Evolutionary conservation across 768 basidiomycete genomes (phyloP).

Genomic region (button mushroom (Agaricus bisporus)): DNA sequence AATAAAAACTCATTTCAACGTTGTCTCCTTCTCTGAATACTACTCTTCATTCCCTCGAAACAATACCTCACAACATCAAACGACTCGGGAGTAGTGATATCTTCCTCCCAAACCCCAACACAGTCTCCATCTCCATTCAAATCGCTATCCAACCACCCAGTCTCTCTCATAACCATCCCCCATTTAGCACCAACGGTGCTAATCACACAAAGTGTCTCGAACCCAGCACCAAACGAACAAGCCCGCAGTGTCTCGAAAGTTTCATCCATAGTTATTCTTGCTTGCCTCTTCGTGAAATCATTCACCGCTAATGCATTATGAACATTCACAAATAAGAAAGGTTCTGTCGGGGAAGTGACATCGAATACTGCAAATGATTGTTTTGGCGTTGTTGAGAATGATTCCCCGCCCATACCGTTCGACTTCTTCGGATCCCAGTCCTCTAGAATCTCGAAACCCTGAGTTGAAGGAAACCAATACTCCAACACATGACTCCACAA

Average conservation of each 20-base stretch:
- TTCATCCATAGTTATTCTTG: background rate
- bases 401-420: background rate
- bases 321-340: conserved; percentile 1
- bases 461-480: conserved; percentile 6
- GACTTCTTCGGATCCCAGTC: conserved; percentile 1
- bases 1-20: conserved; percentile 1
- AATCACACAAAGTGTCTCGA: background rate
- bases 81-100: conserved; percentile 8
- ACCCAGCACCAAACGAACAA: conserved; percentile 2
- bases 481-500: conserved; percentile 1
- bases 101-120: conserved; percentile 14
- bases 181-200: conserved; percentile 1
- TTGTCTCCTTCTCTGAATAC: background rate
- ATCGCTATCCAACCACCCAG: conserved; percentile 1
- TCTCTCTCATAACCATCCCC: conserved; percentile 3
- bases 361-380: conserved; percentile 3
- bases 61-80: conserved; percentile 12
- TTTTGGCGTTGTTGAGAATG: background rate
- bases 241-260: background rate
- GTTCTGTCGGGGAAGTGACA: background rate
- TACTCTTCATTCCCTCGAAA: conserved; percentile 12
- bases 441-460: background rate
- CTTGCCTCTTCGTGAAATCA: background rate
- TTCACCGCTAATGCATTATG: background rate
- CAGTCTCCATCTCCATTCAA: no score